Evolutionary conservation across 2,329 filamentous ascomycete genomes (phyloP), one percentile per base, ranked within the genome.

Genomic region (Apiospora marii): DNA sequence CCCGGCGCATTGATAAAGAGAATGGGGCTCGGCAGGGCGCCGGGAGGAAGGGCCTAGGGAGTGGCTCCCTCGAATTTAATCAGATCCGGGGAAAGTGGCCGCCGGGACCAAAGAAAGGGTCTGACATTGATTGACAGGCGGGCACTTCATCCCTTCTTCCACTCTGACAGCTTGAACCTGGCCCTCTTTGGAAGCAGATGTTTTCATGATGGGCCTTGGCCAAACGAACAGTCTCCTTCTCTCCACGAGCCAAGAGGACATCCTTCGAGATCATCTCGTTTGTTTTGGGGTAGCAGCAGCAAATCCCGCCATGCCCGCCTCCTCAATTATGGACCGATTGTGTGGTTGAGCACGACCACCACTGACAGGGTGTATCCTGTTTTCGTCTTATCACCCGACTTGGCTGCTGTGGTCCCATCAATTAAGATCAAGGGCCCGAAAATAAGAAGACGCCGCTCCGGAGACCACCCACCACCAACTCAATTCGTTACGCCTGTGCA

Each of bases 301-400:
- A 19, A 51, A 51, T 27, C 48, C 48, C n/a, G n/a, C n/a, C 22
- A 51, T 27, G 14, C 48, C 48, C n/a, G n/a, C n/a, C 22, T 46
- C 44, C 22, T 46, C n/a, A 51, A 51, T 24, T 13, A 51, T 51
- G 49, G 49, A 27, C 19, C 51, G 51, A 34, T 19, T 41, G 37
- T 30, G 27, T 37, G 14, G 27, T 37, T 22, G 24, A 10, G 53
- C 27, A 58, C 27, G 51, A 58, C 51, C 51, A 19, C 16, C 27
- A 27, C 49, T 24, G 34, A 3, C 58, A 41, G 34, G 58, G 58
- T 64, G 5, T 64, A 64, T 64, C 34, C 58, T 64, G 10, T 10
- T 64, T 64, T 41, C 30, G 22, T n/a, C 58, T n/a, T n/a, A 64
- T 64, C 58, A 64, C 34, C 58, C 58, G 58, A 64, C 58, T 64